Percentiles rank a stretch among this genome's conserved stretches.
phyloP scores from a whole-genome alignment of 306 rosid genomes.

The Alnus rubra region DNA sequence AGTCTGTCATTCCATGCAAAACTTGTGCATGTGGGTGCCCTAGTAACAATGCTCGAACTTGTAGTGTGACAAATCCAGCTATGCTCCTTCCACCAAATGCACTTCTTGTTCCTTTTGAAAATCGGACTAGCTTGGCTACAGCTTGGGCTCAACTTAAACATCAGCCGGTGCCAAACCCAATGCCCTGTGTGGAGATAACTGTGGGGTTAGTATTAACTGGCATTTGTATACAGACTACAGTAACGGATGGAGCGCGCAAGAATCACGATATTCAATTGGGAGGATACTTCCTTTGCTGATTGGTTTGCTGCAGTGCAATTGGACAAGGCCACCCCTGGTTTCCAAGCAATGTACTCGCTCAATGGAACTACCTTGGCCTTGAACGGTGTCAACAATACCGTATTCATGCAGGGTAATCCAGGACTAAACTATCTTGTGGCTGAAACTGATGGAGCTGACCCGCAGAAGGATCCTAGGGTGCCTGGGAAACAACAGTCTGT shows the following conservation, averaged over 20 bases:
- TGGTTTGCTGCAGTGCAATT: conserved; percentile 94
- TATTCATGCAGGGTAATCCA: conserved; percentile 73
- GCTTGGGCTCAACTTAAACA: conserved; percentile 83
- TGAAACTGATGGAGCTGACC: conserved; percentile 75
- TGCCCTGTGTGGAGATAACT: conserved; percentile 90
- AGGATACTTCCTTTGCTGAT: conserved; percentile 62
- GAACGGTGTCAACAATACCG: conserved; percentile 58
- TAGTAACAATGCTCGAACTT: conserved; percentile 46
- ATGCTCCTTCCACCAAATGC: conserved; percentile 87
- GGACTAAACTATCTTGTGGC: conserved; percentile 85
- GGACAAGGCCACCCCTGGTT: conserved; percentile 79
- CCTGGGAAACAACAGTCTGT: conserved; percentile 98
- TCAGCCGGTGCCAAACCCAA: conserved; percentile 52
- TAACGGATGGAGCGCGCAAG: conserved; percentile 92
- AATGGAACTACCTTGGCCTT: conserved; percentile 55
- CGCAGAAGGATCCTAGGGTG: conserved; percentile 70
- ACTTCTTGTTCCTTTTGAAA: conserved; percentile 91
- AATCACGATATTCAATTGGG: conserved; percentile 94
- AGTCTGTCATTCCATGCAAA: conserved; percentile 87
- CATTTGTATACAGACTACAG: conserved; percentile 70
- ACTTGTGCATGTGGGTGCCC: conserved; percentile 99
- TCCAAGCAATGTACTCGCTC: conserved; percentile 89
- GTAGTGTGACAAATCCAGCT: conserved; percentile 67
- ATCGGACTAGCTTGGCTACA: conserved; percentile 56
- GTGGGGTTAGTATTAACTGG: conserved; percentile 95